Percentiles rank a stretch among this genome's conserved stretches.
Evolutionary conservation across 371 early-diverging fungal species (phyloP).

Genomic region (Syncephalastrum monosporum): DNA sequence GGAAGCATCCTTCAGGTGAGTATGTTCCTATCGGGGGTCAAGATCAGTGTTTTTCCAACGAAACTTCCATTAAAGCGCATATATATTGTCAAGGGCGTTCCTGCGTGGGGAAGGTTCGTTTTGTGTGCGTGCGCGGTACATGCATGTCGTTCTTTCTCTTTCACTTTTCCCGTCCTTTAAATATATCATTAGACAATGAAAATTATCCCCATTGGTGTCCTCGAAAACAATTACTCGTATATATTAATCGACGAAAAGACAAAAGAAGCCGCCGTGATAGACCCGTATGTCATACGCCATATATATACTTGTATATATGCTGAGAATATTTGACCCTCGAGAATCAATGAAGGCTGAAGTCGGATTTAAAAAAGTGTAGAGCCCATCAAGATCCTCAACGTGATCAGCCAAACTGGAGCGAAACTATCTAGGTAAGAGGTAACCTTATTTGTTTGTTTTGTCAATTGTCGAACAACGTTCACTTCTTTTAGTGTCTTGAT

Average conservation of each 20-base stretch:
- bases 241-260: constrained; percentile 71
- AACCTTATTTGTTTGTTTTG: constrained; percentile 11
- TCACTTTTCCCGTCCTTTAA: not conserved
- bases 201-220: constrained; percentile 26
- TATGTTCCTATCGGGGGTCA: too few species aligned
- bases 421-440: constrained; percentile 47
- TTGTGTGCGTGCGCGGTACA: too few species aligned
- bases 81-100: too few species aligned
- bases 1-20: too few species aligned
- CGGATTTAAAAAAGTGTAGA: constrained; percentile 27
- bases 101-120: too few species aligned
- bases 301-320: too few species aligned
- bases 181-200: constrained; percentile 13
- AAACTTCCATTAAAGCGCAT: too few species aligned
- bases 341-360: too few species aligned
- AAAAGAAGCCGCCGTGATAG: constrained; percentile 59
- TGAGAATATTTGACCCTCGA: too few species aligned
- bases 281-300: constrained; percentile 33
- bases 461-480: constrained; percentile 15
- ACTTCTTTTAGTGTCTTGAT: constrained; percentile 50
- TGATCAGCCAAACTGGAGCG: constrained; percentile 36
- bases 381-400: constrained; percentile 52
- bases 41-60: too few species aligned
- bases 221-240: constrained; percentile 64
- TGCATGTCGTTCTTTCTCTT: too few species aligned